Evolutionary conservation across 2,329 filamentous ascomycete species (phyloP).

Genomic region (Emmonsiellopsis sp.): DNA sequence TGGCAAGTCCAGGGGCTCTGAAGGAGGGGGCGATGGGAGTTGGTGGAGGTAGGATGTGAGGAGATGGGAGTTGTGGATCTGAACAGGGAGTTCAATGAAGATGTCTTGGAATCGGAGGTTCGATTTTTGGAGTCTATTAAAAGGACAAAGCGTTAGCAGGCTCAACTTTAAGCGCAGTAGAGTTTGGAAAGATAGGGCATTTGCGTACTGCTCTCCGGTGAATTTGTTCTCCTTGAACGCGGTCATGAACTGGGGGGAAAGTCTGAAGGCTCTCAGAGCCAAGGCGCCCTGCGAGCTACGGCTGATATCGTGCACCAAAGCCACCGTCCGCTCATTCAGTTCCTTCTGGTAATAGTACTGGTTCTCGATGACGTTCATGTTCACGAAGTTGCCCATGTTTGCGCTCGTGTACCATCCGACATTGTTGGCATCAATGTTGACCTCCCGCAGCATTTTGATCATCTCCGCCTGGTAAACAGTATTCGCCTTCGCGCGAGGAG

Average conservation of each 20-base stretch:
- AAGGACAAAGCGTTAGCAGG: conserved; percentile 7
- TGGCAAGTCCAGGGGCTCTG: conserved; percentile 64
- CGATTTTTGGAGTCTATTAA: conserved; percentile 75
- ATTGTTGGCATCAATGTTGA: conserved; percentile 96
- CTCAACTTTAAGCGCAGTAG: neutral
- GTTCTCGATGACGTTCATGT: conserved; percentile 92
- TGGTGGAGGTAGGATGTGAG: conserved; percentile 93
- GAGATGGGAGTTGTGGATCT: conserved; percentile 93
- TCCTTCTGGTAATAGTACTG: conserved; percentile 96
- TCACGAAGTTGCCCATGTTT: conserved; percentile 98
- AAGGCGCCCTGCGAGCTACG: conserved; percentile 86
- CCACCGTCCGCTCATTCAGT: conserved; percentile 73
- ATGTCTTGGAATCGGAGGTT: conserved; percentile 92
- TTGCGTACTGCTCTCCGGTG: conserved; percentile 77
- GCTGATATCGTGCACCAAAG: conserved; percentile 90
- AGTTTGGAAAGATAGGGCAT: neutral
- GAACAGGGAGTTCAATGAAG: conserved; percentile 78
- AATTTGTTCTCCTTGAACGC: conserved; percentile 97
- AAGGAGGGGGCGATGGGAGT: conserved; percentile 59
- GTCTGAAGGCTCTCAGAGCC: conserved; percentile 81
- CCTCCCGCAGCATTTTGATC: conserved; percentile 92
- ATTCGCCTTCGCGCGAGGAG: conserved; percentile 87
- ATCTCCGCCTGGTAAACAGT: conserved; percentile 86
- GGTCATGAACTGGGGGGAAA: conserved; percentile 78
- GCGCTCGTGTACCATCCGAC: conserved; percentile 98